Percentiles rank a stretch among this genome's conserved stretches.
Evolutionary conservation across 345 rosid species (phyloP).

Genomic region (Clausena lansium): DNA sequence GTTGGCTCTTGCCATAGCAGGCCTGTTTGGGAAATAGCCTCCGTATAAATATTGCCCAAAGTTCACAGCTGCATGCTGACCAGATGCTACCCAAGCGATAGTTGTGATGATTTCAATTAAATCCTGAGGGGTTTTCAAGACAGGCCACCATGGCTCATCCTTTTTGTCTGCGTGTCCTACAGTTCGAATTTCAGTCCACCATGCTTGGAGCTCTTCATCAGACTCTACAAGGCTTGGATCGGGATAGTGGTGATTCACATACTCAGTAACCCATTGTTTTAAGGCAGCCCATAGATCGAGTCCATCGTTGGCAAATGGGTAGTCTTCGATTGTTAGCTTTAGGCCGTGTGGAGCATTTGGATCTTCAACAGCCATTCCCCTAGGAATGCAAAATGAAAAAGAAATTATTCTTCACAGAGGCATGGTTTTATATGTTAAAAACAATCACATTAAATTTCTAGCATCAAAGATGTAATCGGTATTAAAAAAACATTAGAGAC

Average conservation of each 20-base stretch:
- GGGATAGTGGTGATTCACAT: slow-evolving; percentile 18
- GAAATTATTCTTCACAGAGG: no score
- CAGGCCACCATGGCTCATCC: slow-evolving; percentile 53
- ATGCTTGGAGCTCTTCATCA: slow-evolving; percentile 53
- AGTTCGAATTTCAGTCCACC: slow-evolving; percentile 39
- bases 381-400: slow-evolving; percentile 2
- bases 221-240: slow-evolving; percentile 7
- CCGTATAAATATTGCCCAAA: slow-evolving; percentile 35
- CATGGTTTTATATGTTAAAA: no score
- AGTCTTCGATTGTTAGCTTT: slow-evolving; percentile 51
- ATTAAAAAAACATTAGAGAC: no score
- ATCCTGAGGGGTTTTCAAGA: slow-evolving; percentile 10
- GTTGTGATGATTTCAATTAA: slow-evolving; percentile 11
- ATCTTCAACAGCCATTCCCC: slow-evolving; percentile 59
- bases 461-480: no score
- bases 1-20: slow-evolving; percentile 35
- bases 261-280: slow-evolving; percentile 42
- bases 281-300: slow-evolving; percentile 48
- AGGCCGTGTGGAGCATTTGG: slow-evolving; percentile 45
- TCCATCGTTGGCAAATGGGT: slow-evolving; percentile 61
- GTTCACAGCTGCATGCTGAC: slow-evolving; percentile 46
- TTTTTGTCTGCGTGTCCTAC: background rate
- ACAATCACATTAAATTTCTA: no score
- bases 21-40: slow-evolving; percentile 41
- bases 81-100: slow-evolving; percentile 41